Conservation (phyloP, 441 rosid genomes). For the Erodium chrysanthum region DNA sequence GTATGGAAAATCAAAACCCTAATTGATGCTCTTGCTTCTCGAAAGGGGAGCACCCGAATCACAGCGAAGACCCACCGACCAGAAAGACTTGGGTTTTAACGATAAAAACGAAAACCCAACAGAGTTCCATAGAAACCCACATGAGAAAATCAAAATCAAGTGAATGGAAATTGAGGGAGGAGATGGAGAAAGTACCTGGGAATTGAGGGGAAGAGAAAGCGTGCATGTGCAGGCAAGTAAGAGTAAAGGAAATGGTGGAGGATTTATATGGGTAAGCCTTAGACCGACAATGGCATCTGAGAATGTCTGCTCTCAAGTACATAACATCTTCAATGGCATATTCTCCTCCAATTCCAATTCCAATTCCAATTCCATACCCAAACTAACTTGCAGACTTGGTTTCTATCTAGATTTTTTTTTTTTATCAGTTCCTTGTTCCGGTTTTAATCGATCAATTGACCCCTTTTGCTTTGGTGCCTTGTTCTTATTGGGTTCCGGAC, state of each 20-base stretch:
- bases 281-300: slow-evolving; percentile 25
- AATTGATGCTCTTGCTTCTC: not conserved
- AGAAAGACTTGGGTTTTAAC: not conserved
- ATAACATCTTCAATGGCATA: not conserved
- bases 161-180: not conserved
- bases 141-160: not conserved
- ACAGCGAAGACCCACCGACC: not conserved
- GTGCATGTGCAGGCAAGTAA: slow-evolving; percentile 16
- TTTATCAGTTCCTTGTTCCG: not conserved
- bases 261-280: not conserved
- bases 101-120: slow-evolving; percentile 2
- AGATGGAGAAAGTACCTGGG: slow-evolving; percentile 20
- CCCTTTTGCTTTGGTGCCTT: too few species aligned
- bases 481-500: too few species aligned
- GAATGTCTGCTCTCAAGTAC: slow-evolving; percentile 19
- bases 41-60: not conserved
- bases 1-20: not conserved
- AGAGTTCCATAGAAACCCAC: not conserved
- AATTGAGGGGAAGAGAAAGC: slow-evolving; percentile 1
- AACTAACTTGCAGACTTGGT: slow-evolving; percentile 4
- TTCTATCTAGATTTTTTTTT: not conserved
- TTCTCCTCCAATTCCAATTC: too few species aligned
- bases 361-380: too few species aligned
- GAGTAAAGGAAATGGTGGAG: not conserved
- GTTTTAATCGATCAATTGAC: too few species aligned